These are phyloP conservation scores for Aspergillus unguis DNA, from an alignment of 2,329 filamentous ascomycete species.

Conservation along the genomic window DNA sequence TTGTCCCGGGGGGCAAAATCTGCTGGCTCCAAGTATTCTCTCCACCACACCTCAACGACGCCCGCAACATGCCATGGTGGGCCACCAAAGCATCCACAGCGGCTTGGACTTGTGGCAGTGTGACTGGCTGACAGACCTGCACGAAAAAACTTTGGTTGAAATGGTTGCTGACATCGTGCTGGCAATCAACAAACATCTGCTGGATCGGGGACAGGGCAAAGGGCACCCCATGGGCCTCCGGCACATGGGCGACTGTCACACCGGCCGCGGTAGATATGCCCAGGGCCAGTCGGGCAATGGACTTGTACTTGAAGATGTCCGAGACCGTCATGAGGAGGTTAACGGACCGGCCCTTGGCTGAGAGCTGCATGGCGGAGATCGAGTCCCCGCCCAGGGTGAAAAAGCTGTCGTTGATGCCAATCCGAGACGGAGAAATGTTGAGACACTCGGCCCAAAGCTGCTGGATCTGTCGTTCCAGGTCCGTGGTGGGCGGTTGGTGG, in stretches of 20 bases:
- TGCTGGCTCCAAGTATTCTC: no score
- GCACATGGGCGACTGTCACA: background rate
- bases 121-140: background rate
- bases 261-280: background rate
- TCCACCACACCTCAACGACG: conserved; percentile 9
- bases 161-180: conserved; percentile 4
- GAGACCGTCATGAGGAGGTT: background rate
- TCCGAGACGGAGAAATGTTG: background rate
- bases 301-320: background rate
- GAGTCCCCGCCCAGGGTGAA: conserved; percentile 24
- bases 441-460: background rate
- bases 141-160: conserved; percentile 19
- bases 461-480: background rate
- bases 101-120: background rate
- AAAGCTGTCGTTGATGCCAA: conserved; percentile 23
- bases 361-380: conserved; percentile 21
- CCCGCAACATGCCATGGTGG: conserved; percentile 18
- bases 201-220: conserved; percentile 19
- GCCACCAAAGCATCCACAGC: conserved; percentile 2
- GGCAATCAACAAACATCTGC: conserved; percentile 7
- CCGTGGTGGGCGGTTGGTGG: background rate
- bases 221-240: conserved; percentile 2
- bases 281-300: background rate
- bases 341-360: conserved; percentile 2
- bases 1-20: background rate